phyloP scores from a whole-genome alignment of 1,284 basidiomycete genomes.

The Cutaneotrichosporon mucoides region DNA sequence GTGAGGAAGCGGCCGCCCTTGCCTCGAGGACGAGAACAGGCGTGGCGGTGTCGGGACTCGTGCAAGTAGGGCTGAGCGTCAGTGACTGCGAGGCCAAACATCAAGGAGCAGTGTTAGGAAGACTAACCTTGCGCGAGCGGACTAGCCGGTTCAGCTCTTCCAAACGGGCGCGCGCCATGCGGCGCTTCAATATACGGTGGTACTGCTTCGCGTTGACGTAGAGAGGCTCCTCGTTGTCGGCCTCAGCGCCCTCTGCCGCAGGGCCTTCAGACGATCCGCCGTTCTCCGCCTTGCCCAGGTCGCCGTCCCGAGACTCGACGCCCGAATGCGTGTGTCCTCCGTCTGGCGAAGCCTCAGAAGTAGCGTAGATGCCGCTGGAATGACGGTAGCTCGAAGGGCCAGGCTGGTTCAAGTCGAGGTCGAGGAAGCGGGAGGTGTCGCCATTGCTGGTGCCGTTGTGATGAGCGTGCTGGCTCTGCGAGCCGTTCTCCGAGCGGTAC shows the following conservation, averaged over 20 bases:
- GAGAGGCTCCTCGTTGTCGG: conserved; percentile 83
- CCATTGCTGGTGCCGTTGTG: conserved; percentile 13
- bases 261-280: conserved; percentile 14
- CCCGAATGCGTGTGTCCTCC: conserved; percentile 2
- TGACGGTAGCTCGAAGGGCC: conserved; percentile 31
- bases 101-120: too few species aligned
- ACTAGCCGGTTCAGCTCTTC: conserved; percentile 90
- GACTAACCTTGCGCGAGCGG: conserved; percentile 75
- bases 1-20: conserved; percentile 96
- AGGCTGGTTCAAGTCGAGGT: conserved; percentile 30
- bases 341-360: conserved; percentile 17
- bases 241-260: conserved; percentile 22
- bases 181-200: conserved; percentile 88
- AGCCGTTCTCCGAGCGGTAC: conserved; percentile 14
- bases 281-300: conserved; percentile 24
- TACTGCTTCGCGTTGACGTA: conserved; percentile 98
- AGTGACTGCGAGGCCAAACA: background rate
- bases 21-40: conserved; percentile 91
- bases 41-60: conserved; percentile 95
- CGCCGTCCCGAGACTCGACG: conserved; percentile 12
- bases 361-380: conserved; percentile 8
- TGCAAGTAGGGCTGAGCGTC: conserved; percentile 81
- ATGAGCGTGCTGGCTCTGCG: conserved; percentile 3
- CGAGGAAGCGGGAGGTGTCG: conserved; percentile 29
- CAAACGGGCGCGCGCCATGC: conserved; percentile 77